Evolutionary conservation across 2,329 filamentous ascomycete species (phyloP).

Genomic region (Colletotrichum sp.): DNA sequence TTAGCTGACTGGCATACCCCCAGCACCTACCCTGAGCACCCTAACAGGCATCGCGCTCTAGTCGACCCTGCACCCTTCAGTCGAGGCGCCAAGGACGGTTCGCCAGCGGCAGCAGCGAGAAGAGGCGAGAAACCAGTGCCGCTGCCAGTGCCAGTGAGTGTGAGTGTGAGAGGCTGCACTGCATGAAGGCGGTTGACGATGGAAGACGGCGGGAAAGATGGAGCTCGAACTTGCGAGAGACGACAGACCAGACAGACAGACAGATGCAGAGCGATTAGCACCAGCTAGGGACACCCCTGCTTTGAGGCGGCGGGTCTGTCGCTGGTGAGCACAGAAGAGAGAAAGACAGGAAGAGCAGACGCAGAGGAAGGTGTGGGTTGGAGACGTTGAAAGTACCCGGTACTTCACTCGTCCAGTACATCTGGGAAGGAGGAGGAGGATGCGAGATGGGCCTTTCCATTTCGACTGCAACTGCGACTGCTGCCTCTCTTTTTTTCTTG

Average conservation of each 20-base stretch:
- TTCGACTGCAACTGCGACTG: conserved; percentile 6
- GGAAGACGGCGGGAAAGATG: neutral
- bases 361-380: neutral
- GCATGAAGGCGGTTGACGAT: neutral
- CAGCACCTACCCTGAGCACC: neutral
- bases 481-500: neutral
- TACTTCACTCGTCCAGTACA: neutral
- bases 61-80: conserved; percentile 1
- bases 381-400: conserved; percentile 3
- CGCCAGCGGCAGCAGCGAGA: conserved; percentile 12
- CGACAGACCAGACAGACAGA: neutral
- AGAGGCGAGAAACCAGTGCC: neutral
- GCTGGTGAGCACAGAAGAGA: neutral
- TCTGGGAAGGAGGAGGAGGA: neutral
- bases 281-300: conserved; percentile 6
- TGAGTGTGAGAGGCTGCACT: neutral
- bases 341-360: neutral
- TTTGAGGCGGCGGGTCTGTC: neutral
- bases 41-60: neutral
- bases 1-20: conserved; percentile 3
- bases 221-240: neutral
- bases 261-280: neutral
- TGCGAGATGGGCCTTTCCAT: conserved; percentile 13
- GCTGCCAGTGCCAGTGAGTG: neutral
- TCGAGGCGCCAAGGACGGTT: conserved; percentile 4